phyloP scores from a whole-genome alignment of 192 early-diverging fungal species.

The Phlyctochytrium planicorne region DNA sequence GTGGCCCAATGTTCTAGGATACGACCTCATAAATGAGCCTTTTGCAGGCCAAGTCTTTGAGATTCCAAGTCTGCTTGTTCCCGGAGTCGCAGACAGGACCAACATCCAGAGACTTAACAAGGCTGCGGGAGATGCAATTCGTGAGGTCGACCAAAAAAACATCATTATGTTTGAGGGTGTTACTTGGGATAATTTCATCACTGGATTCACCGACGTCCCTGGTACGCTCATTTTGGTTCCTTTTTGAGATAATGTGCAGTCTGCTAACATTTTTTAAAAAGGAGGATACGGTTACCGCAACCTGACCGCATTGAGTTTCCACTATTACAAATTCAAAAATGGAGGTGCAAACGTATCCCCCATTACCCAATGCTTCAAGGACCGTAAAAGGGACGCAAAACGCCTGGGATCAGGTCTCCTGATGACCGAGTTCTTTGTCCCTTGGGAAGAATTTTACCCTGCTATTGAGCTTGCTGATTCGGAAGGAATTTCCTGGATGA shows the following conservation, averaged over 20 bases:
- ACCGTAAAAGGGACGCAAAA: not conserved
- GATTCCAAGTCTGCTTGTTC: slow-evolving; percentile 35
- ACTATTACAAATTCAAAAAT: slow-evolving; percentile 16
- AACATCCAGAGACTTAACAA: slow-evolving; percentile 55
- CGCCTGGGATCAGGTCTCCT: not conserved
- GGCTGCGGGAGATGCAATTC: slow-evolving; percentile 41
- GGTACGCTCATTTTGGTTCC: not conserved
- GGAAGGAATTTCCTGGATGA: not conserved
- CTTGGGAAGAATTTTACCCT: not conserved
- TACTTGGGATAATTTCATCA: slow-evolving; percentile 11
- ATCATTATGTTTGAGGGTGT: slow-evolving; percentile 52
- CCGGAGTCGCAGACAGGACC: slow-evolving; percentile 37
- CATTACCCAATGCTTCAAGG: not conserved
- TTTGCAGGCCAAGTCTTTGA: slow-evolving; percentile 41
- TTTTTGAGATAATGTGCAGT: not conserved
- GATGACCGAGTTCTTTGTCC: not conserved
- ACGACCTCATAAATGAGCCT: slow-evolving; percentile 65
- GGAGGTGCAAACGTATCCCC: not conserved
- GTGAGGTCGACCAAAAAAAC: slow-evolving; percentile 48
- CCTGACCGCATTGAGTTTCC: slow-evolving; percentile 21
- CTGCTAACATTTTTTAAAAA: not conserved
- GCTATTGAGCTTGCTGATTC: not conserved
- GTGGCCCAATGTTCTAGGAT: slow-evolving; percentile 53
- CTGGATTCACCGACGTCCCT: slow-evolving; percentile 23
- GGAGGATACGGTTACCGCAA: slow-evolving; percentile 2